Evolutionary conservation across 1,139 yeast species (phyloP).

Genomic region (Yarrowia galli): DNA sequence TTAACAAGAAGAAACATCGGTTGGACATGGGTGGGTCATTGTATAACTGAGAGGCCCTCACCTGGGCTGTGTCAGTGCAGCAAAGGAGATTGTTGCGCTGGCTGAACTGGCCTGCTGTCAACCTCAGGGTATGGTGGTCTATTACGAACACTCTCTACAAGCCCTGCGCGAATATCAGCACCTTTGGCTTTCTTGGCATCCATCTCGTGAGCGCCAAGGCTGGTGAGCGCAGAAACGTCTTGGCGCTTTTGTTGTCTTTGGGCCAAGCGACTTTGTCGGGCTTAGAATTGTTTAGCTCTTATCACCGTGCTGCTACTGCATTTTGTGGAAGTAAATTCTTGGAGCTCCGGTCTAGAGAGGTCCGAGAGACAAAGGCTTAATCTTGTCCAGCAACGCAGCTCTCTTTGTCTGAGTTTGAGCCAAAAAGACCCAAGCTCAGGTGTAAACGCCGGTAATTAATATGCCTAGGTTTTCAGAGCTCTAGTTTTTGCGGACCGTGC

Average conservation of each 20-base stretch:
- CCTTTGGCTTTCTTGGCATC: constrained; percentile 28
- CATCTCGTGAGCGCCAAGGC: constrained; percentile 35
- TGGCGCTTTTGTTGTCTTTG: constrained; percentile 11
- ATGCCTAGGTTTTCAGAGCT: constrained; percentile 34
- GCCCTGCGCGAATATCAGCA: constrained; percentile 25
- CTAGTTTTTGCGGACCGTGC: constrained; percentile 37
- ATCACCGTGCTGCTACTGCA: constrained; percentile 32
- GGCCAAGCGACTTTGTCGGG: constrained; percentile 26
- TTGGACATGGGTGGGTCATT: constrained; percentile 3
- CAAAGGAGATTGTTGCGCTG: not conserved
- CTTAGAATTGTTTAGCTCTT: constrained; percentile 31
- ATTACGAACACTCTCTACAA: not conserved
- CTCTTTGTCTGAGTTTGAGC: constrained; percentile 19
- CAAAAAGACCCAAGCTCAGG: constrained; percentile 20
- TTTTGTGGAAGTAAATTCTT: constrained; percentile 20
- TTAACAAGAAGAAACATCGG: not conserved
- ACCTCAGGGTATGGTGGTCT: too few relatives aligned
- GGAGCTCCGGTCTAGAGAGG: constrained; percentile 30
- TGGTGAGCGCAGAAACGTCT: constrained; percentile 11
- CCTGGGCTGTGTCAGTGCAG: not conserved
- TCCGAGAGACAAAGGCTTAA: constrained; percentile 29
- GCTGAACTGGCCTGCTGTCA: too few relatives aligned
- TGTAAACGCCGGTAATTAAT: constrained; percentile 37
- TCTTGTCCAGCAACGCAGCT: constrained; percentile 26
- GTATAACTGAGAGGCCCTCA: not conserved